Base-by-base conservation (phyloP, 768 basidiomycete genomes). In the Suillus hirtellus region DNA sequence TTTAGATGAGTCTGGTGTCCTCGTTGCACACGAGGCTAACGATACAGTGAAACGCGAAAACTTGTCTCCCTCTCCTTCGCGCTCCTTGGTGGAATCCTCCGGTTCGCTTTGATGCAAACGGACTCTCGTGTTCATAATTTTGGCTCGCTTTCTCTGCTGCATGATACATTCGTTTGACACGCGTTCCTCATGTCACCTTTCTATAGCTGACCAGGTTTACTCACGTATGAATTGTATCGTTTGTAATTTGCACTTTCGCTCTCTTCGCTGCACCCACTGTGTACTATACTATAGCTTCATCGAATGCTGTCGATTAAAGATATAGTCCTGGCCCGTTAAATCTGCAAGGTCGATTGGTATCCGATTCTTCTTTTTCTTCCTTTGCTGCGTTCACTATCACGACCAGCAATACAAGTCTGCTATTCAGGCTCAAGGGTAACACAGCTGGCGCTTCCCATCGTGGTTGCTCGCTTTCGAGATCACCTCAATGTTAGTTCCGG, bases 1-100 rank as follows among this genome's bases (percentile, higher is more conserved):
- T 12, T 74, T 71, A 1, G 73, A 74, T 2, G 67, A 37, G 35
- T 76, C 71, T 17, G 63, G 63, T 37, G 65, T 74, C 37, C 63
- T 76, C 10, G 60, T 74, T 24, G 62, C 70, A 14, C 59, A 40
- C 5, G 69, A 71, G 8, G 68, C 64, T 9, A 62, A 44, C 56
- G 60, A 64, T 24, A 69, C 66, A 56, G 17, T 64, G 63, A 73
- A 75, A 53, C 58, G 60, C n/a, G 69, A 72, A 66, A 66, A 69
- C 2, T 66, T 24, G 10, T 24, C 55, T 24, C 35, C 52, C 19
- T 38, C 55, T 17, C 37, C 52, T 10, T 46, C 31, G 11, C 5
- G 52, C 15, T 34, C 8, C 27, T 27, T 56, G 15, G 27, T 24
- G 38, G 9, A 4, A 40, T 38, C n/a, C 21, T 38, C 55, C 24